Conservation (phyloP, 441 rosid genomes). For the Adansonia madagascariensis region DNA sequence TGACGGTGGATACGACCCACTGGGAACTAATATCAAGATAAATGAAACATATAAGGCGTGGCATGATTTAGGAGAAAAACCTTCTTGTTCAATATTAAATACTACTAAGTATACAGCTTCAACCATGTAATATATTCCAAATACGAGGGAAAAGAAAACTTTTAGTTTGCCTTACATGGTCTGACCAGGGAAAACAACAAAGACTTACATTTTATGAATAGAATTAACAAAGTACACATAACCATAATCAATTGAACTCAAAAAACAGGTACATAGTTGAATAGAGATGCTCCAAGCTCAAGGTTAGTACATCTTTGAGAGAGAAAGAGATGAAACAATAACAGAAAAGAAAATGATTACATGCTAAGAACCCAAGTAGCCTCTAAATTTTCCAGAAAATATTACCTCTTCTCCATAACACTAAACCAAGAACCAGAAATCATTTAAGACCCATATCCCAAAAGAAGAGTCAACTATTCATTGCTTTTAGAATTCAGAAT, state of each 20-base stretch:
- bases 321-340: neutral
- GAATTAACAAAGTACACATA: neutral
- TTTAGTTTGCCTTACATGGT: neutral
- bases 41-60: neutral
- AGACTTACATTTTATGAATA: neutral
- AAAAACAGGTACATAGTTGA: neutral
- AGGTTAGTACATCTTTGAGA: neutral
- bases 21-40: constrained; percentile 56
- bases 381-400: neutral
- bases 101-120: neutral
- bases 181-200: neutral
- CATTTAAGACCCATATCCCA: neutral
- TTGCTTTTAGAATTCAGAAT: neutral
- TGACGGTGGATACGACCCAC: constrained; percentile 93
- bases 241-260: neutral
- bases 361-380: neutral
- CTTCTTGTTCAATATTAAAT: neutral
- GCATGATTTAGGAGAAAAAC: neutral
- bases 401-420: neutral
- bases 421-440: neutral
- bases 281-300: neutral
- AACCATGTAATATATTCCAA: neutral
- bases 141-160: neutral
- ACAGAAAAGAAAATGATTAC: neutral
- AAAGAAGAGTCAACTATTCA: neutral